phyloP scores from a whole-genome alignment of 805 yeast species.

The Nakazawaea populi region DNA sequence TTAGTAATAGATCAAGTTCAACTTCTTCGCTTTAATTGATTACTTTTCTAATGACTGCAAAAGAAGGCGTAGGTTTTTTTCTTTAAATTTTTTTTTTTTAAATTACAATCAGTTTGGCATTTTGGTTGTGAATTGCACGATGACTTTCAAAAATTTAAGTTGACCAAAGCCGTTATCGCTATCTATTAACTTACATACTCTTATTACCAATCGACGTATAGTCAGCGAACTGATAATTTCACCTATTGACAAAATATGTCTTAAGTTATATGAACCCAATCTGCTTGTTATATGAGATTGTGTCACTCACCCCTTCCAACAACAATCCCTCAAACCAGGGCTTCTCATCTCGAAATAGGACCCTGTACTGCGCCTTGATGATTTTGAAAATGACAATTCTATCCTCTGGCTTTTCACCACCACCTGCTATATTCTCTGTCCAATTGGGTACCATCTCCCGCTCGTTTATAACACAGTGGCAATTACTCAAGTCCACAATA shows the following conservation, averaged over 20 bases:
- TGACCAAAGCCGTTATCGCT: no score
- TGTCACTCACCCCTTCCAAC: constrained; percentile 3
- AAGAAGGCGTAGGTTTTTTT: neutral
- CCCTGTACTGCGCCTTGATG: constrained; percentile 37
- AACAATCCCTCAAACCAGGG: neutral
- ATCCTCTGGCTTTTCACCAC: constrained; percentile 21
- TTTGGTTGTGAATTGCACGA: neutral
- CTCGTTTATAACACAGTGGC: constrained; percentile 21
- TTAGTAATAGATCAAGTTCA: no score
- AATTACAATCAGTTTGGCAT: neutral
- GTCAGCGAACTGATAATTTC: no score
- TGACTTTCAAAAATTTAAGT: no score
- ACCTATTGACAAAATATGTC: no score
- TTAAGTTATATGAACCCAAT: constrained; percentile 1
- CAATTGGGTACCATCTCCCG: constrained; percentile 22
- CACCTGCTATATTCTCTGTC: constrained; percentile 16
- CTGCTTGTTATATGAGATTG: neutral
- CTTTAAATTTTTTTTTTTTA: neutral
- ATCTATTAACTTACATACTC: no score
- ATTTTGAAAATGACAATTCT: constrained; percentile 35
- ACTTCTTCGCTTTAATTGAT: no score
- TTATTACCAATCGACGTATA: no score
- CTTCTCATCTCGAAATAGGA: neutral
- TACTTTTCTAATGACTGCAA: neutral
- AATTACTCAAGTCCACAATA: constrained; percentile 15